Evolutionary conservation across 2,329 filamentous ascomycete genomes (phyloP).

Genomic region (Pseudogymnoascus sp.): DNA sequence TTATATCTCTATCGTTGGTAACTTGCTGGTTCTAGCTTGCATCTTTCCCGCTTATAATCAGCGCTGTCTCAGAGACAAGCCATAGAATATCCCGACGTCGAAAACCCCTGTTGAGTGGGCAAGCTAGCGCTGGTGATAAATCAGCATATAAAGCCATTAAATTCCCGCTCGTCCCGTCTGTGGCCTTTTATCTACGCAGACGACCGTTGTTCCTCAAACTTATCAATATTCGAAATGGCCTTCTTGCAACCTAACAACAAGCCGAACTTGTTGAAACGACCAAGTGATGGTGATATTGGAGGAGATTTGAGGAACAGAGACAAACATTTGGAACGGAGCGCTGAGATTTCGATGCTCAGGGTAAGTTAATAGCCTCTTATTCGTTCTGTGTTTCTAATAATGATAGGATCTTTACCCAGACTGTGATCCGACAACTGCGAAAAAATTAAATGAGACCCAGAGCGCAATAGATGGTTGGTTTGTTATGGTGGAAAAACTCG

Average conservation of each 20-base stretch:
- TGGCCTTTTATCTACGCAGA: background rate
- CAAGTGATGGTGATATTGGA: background rate
- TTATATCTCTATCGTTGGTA: background rate
- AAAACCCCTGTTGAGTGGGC: no score
- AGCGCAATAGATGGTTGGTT: background rate
- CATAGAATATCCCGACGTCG: no score
- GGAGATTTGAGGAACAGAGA: background rate
- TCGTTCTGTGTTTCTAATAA: background rate
- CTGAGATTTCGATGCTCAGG: background rate
- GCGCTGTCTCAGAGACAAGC: no score
- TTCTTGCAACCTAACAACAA: background rate
- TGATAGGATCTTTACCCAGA: background rate
- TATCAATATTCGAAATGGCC: background rate
- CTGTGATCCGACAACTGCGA: background rate
- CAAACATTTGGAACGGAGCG: background rate
- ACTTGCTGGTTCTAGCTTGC: no score
- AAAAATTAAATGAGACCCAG: background rate
- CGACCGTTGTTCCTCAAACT: background rate
- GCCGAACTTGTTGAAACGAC: background rate
- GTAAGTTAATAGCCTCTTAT: background rate
- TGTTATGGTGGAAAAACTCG: background rate
- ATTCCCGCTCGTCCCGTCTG: background rate
- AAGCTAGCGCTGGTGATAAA: no score
- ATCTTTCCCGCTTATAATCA: no score
- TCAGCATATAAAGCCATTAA: background rate